Evolutionary conservation across 2,329 filamentous ascomycete genomes (phyloP), one percentile per base, ranked within the genome.

Genomic region (Calonectria henricotiae): DNA sequence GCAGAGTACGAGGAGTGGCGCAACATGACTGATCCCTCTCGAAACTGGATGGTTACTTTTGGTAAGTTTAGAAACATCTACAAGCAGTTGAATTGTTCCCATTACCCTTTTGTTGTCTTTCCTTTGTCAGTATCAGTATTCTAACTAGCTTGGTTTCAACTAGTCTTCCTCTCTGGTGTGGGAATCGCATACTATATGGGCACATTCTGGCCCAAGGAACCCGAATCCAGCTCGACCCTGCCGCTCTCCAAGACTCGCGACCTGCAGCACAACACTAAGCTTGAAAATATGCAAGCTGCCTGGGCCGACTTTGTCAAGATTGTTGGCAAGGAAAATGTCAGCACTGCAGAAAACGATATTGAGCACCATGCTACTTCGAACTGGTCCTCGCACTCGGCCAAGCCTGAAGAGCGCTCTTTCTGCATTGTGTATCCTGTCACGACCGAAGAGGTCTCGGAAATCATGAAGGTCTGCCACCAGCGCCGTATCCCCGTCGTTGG

Each of bases 401-500:
- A 83, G 35, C 81, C 84, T 15, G 79, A 84, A 2, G 84, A 90
- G 69, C 83, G 85, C 51, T 87, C 90, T 13, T 92, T 92, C 79
- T 88, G 94, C 80, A 86, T 98, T 62, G 88, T 97, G 46, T 96
- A 91, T 79, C 95, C 95, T 0, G 86, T 83, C 49, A 90, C 87
- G 41, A 98, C 95, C 1, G 92, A 95, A 73, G 92, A 98, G 76
- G 94, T 97, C 9, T 92, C 93, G n/a, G 86, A 88, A 72, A 90
- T 98, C 70, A 96, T 97, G 92, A 95, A 96, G 84, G 85, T 98
- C 67, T 98, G 95, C 84, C 94, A 97, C 81, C 83, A 86, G 78
- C 87, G 95, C 46, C 87, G 88, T 67, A 96, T 98, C 72, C 95
- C 95, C 5, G 94, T 98, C 27, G 95, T 94, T 4, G 92, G 92